Evolutionary conservation across 768 basidiomycete genomes (phyloP), one percentile per base, ranked within the genome.

Genomic region (Termitomyces sp.): DNA sequence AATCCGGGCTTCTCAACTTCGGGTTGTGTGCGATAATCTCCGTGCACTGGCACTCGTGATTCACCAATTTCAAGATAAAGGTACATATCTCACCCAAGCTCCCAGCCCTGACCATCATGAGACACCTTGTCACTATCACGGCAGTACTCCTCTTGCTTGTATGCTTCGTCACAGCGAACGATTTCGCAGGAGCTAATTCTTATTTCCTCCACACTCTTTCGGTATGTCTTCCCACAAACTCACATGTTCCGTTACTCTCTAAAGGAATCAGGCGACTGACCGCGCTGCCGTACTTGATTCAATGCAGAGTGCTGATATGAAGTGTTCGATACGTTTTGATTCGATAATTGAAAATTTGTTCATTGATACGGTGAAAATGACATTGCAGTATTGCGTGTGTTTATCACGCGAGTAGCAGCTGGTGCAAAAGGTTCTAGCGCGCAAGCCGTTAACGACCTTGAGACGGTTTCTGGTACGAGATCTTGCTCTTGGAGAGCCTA

Each of bases 101-200:
- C n/a, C 52, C 25, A 22, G 38, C 33, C 49, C 11, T 18, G 15
- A 22, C 39, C 22, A 5, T 44, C 32, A 55, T 59, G 56, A 43
- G 50, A 25, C 39, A 51, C 4, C 27, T 65, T 32, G 29, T 61
- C 22, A 27, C 46, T 20, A 20, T 59, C 32, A 49, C 50, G 2
- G 20, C 23, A 4, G 36, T 36, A n/a, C 38, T 58, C 35, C 25
- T 38, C 16, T 35, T 64, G 6, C 45, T 52, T 7, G 41, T 43
- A 38, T 52, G 40, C 18, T 22, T 60, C n/a, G 59, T 60, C 39
- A 47, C 50, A 10, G 65, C 65, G 15, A 66, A 64, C 31, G 64
- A 66, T 51, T 65, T 66, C 39, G 65, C 65, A 7, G 64, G 65
- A 36, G 65, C 64, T n/a, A 66, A 66, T 48, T 61, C 64, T 0